Percentiles rank a stretch among this genome's conserved stretches.
Conservation (phyloP, 2,329 filamentous ascomycete species). For the Geosmithia flava region DNA sequence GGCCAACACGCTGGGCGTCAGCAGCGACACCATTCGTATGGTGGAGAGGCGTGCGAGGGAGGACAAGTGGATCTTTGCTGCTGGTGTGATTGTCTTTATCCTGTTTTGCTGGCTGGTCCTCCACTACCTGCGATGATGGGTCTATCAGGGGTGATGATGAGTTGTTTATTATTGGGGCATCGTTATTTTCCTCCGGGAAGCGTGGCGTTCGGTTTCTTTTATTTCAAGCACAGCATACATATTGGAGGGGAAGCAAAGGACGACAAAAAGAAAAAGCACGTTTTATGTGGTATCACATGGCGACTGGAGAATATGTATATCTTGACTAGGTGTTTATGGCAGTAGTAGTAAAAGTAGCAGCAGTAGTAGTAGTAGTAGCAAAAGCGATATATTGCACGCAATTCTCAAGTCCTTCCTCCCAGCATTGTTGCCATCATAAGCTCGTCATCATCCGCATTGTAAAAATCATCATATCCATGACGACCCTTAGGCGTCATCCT, state of each 20-base stretch:
- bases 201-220: background rate
- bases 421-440: too few species aligned
- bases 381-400: background rate
- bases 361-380: background rate
- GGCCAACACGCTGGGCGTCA: conserved; percentile 85
- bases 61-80: conserved; percentile 98
- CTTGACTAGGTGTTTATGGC: background rate
- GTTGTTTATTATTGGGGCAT: background rate
- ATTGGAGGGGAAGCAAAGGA: background rate
- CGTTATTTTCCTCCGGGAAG: background rate
- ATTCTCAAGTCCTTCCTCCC: background rate
- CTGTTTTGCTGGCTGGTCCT: conserved; percentile 85
- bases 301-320: background rate
- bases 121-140: conserved; percentile 53
- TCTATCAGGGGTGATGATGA: background rate
- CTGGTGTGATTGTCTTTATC: conserved; percentile 76
- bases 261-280: background rate
- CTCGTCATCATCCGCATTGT: too few species aligned
- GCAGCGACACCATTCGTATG: conserved; percentile 94
- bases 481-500: conserved; percentile 12
- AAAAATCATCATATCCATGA: too few species aligned
- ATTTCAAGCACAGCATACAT: background rate
- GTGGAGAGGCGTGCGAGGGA: conserved; percentile 83
- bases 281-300: too few species aligned
- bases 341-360: background rate